These are phyloP conservation scores for Tolypocladium endophyticum DNA, from an alignment of 2,329 filamentous ascomycete genomes.

Conservation along the genomic window DNA sequence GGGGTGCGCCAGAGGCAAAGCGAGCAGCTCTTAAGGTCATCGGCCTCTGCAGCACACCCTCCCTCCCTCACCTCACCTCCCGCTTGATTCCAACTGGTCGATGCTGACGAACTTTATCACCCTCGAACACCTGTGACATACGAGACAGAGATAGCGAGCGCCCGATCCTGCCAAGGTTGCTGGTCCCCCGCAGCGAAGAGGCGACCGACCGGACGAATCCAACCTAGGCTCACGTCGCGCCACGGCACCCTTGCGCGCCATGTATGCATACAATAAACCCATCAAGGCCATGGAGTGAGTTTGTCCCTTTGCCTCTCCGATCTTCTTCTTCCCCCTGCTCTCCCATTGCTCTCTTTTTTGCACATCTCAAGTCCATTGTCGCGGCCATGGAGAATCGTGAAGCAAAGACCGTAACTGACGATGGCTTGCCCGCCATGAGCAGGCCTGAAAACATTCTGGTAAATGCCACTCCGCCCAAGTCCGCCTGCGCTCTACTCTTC, in stretches of 20 bases:
- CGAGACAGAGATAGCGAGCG: neutral
- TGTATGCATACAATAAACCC: conserved; percentile 26
- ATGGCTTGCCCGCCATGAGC: conserved; percentile 12
- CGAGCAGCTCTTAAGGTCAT: neutral
- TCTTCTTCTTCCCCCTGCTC: neutral
- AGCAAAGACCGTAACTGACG: conserved; percentile 10
- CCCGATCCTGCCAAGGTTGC: neutral
- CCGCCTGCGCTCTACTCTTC: neutral
- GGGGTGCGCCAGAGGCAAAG: neutral
- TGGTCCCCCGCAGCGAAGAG: neutral
- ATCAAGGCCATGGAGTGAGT: conserved; percentile 28
- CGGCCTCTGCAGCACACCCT: neutral
- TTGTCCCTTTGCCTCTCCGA: neutral
- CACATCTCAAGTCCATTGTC: neutral
- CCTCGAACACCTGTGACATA: neutral
- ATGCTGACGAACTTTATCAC: neutral
- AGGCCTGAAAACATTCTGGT: conserved; percentile 24
- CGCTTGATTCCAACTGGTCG: neutral
- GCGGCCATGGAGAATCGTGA: conserved; percentile 3
- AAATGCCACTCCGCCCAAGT: conserved; percentile 2
- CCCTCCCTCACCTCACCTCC: neutral
- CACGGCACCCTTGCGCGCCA: conserved; percentile 8
- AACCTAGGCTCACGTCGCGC: neutral
- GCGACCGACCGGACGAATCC: neutral
- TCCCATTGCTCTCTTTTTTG: conserved; percentile 1